Evolutionary conservation across 768 basidiomycete species (phyloP), one percentile per base, ranked within the genome.

Genomic region (Neoboletus magnificus): DNA sequence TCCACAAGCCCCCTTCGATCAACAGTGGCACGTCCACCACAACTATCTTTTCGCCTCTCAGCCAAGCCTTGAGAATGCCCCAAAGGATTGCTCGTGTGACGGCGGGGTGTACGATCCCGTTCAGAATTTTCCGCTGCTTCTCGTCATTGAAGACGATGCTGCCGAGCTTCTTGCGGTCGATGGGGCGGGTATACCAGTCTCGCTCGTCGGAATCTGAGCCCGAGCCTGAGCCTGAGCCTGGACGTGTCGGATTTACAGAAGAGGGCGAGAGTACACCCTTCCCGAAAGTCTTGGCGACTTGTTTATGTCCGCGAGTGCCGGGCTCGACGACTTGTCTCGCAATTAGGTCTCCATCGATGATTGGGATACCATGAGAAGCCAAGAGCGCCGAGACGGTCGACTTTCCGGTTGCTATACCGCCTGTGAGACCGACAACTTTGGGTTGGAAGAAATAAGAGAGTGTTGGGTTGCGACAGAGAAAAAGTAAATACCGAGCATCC

Each of bases 341-440:
- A 48, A 98, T 79, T 16, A 91, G 59, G 77, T 98, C 96, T 2
- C 96, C 94, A 67, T 99, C 97, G 62, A 98, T 81, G 62, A 98
- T 76, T n/a, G 93, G 91, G 30, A 98, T 74, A 30, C 71, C 64
- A 61, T 85, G 85, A 0, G 78, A 74, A 49, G 80, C 79, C 35
- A 98, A 77, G 40, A 94, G 77, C 8, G 74, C 72, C 0, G 94
- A 91, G 12, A 94, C 97, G 13, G 93, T 90, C 0, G 95, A 97
- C 75, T 99, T 99, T 50, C 96, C 94, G 8, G 93, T 94, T 22
- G 94, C 92, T 55, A 99, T 98, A 2, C 95, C 93, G 9, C 97
- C 97, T 29, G 96, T 98, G 22, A 99, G 82, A 39, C 97, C 96
- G 58, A 97, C 82, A 55, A 98, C 95, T 96, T 8, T 2, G 13